Evolutionary conservation across 495 filamentous ascomycete genomes (phyloP), one percentile per base, ranked within the genome.

Genomic region (Neurospora sp.): DNA sequence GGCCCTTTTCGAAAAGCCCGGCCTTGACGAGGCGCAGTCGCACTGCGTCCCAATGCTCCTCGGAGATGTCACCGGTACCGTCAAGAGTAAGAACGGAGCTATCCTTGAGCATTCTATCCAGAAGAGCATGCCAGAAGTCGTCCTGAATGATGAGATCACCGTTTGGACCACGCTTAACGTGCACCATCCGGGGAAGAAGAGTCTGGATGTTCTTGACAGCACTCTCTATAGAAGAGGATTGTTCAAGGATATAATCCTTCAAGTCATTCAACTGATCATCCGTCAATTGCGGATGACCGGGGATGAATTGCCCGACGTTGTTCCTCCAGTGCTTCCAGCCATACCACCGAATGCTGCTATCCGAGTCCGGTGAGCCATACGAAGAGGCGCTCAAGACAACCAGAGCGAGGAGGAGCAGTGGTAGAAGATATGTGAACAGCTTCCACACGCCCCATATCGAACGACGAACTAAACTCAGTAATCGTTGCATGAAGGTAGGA

Each of bases 81-180:
- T 82, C 75, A 4, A 83, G 69, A 18, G 77, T 79, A 10, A 81
- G 72, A 22, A 83, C 78, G 37, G 72, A 76, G 12, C 78, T 72
- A 41, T 85, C 83, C 5, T 72, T 71, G 27, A 71, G 69, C 38
- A 83, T 80, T 9, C 73, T 47, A 12, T 80, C 79, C 40, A 78
- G 79, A 22, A 90, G 74, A 4, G 87, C 87, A 68, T 83, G 79
- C 87, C 86, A 90, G 69, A 90, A 87, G 8, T 86, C 83, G 22
- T 86, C 79, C 3, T 85, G 78, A 68, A 89, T 84, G 59, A 82
- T 75, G 0, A 80, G 69, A 39, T 83, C 82, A 41, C 85, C 86
- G 0, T 75, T 75, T 39, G 80, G 45, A 16, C 53, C 75, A 71
- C 85, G 81, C 39, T 80, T 79, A 39, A 83, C 80, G 69, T 80